Base-by-base conservation (phyloP, 331 rosid species). In the Malus hybrid region DNA sequence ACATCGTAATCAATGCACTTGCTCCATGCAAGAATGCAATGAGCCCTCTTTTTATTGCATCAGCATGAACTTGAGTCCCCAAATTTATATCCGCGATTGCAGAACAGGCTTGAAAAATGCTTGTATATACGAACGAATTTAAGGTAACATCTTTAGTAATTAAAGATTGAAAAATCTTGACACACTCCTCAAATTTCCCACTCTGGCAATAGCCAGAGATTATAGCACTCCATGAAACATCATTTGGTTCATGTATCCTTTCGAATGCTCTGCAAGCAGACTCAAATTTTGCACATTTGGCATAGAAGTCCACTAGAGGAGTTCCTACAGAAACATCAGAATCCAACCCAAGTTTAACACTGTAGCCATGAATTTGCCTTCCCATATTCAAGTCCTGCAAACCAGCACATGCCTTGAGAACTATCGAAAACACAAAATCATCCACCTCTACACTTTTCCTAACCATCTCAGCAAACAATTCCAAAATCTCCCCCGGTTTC, bases 1-100 rank as follows among this genome's bases (percentile, higher is more conserved):
- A 89, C 93, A 89, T 89, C 1, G 88, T 86, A 65, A 89, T 80
- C 86, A 89, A 72, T 72, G 91, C 89, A 83, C 89, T 85, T 77
- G 84, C 84, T 67, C 93, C 91, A 29, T 81, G 78, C 5, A 83
- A 81, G 77, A 60, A 75, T 62, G 78, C 36, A 75, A 87, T 68
- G 5, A 85, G 64, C 52, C 89, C 91, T 63, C 72, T 83, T 71
- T 85, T 89, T 73, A 87, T 82, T 78, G 93, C 89, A 74, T 85
- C 88, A 18, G 88, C 88, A 68, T 83, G 89, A 83, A 77, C 73
- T 77, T 89, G 93, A 78, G 89, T 36, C 22, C 91, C 88, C 5
- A 26, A 76, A 76, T 81, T 81, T 55, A 83, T 68, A 80, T 82
- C 84, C 28, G 86, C 82, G 72, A 83, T 76, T 81, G 86, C 86